phyloP scores from a whole-genome alignment of 2,329 filamentous ascomycete genomes.

The Trichoderma aggressivum region DNA sequence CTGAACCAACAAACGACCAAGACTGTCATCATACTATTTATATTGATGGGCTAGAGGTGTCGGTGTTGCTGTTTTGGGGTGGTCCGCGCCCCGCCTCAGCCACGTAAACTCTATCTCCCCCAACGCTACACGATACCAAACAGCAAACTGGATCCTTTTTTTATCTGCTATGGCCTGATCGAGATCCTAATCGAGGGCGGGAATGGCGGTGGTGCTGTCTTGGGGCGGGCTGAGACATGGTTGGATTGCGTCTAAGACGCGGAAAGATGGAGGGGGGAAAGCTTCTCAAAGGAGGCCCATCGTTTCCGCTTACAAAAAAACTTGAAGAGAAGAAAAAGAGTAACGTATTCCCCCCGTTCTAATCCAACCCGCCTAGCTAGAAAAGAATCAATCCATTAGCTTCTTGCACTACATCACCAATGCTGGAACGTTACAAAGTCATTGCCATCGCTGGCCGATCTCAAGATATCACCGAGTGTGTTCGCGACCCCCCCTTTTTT shows the following conservation, averaged over 20 bases:
- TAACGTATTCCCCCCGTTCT: not conserved
- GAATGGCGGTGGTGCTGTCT: not conserved
- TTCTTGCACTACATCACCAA: not conserved
- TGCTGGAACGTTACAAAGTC: not conserved
- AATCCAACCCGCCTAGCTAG: not conserved
- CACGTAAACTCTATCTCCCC: conserved; percentile 6
- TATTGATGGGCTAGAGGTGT: not conserved
- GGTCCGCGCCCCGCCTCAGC: conserved; percentile 18
- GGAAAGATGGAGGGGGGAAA: not conserved
- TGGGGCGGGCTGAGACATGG: not conserved
- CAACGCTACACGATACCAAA: not conserved
- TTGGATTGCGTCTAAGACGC: not conserved
- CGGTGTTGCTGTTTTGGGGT: conserved; percentile 19
- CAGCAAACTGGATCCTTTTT: not conserved
- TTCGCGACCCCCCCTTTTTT: not conserved
- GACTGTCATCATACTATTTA: not conserved
- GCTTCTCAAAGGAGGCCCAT: not conserved
- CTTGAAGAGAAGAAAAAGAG: not conserved
- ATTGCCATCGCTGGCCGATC: not conserved
- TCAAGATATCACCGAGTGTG: not conserved
- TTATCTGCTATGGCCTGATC: not conserved
- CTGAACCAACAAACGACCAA: not conserved
- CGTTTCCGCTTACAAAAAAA: not conserved
- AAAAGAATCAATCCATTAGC: not conserved
- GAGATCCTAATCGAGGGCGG: not conserved